Evolutionary conservation across 169 alveolate species (phyloP).

Genomic region (Perkinsus olseni): DNA sequence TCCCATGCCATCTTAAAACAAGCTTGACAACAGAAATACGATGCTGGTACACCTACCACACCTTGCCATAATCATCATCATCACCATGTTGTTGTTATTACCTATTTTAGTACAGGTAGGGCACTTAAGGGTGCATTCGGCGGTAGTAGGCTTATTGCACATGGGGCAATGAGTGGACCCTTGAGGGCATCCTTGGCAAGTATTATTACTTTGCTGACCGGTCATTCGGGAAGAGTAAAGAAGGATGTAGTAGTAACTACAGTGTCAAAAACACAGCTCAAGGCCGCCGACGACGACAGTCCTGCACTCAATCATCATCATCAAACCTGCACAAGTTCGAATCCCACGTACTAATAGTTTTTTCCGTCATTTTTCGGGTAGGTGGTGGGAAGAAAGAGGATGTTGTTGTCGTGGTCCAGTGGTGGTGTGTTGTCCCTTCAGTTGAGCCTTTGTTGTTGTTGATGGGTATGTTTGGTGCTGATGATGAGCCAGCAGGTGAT

Average conservation of each 20-base stretch:
- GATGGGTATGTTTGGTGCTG: too few species aligned
- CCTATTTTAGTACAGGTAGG: not conserved
- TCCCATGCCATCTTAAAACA: constrained; percentile 87
- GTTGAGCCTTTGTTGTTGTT: not conserved
- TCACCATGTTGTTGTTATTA: too few species aligned
- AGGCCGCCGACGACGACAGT: not conserved
- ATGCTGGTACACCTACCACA: constrained; percentile 13
- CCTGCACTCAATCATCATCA: not conserved
- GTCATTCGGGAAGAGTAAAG: not conserved
- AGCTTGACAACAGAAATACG: constrained; percentile 82
- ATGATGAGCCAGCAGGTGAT: too few species aligned
- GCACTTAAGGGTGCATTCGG: not conserved
- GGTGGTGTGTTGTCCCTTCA: too few species aligned
- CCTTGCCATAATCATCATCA: too few species aligned
- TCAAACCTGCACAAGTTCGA: not conserved
- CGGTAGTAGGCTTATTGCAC: not conserved
- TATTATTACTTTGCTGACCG: not conserved
- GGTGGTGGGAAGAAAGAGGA: too few species aligned
- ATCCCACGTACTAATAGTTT: not conserved
- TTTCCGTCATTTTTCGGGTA: not conserved
- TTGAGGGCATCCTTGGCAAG: not conserved
- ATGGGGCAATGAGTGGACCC: not conserved
- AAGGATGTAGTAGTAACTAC: not conserved
- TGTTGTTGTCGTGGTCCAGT: too few species aligned
- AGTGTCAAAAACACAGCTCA: not conserved